Percentiles rank a stretch among this genome's conserved stretches.
phyloP scores from a whole-genome alignment of 345 rosid genomes.

The Corchorus olitorius region DNA sequence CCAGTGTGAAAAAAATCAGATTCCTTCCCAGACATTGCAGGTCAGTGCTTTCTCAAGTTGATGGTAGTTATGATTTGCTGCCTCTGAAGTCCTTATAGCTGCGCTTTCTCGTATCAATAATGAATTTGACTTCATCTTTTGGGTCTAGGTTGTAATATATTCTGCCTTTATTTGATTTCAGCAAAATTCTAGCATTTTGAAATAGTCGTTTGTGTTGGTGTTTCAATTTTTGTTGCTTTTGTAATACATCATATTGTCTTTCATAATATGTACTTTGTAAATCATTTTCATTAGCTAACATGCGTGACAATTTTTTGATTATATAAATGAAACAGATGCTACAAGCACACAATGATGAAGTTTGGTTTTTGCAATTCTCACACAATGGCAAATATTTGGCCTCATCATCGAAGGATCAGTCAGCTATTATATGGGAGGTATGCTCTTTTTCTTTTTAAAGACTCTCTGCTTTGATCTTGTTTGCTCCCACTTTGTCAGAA shows the following conservation, averaged over 20 bases:
- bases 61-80: slow-evolving; percentile 16
- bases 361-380: slow-evolving; percentile 78
- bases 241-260: neutral
- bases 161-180: neutral
- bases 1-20: slow-evolving; percentile 60
- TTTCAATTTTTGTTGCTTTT: neutral
- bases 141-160: neutral
- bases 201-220: neutral
- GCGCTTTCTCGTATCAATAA: slow-evolving; percentile 11
- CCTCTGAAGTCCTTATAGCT: neutral
- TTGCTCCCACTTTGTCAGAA: neutral
- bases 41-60: slow-evolving; percentile 36
- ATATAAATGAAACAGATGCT: slow-evolving; percentile 53
- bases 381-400: slow-evolving; percentile 72
- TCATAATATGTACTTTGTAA: neutral
- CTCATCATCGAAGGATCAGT: slow-evolving; percentile 65
- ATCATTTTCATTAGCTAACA: slow-evolving; percentile 7
- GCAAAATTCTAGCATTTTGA: neutral
- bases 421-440: slow-evolving; percentile 78
- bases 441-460: neutral
- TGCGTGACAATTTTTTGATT: neutral
- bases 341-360: slow-evolving; percentile 69
- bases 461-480: neutral
- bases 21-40: slow-evolving; percentile 74
- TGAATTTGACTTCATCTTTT: neutral